Conservation (phyloP, 352 stramenopile genomes). For the Phytophthora pisi region DNA sequence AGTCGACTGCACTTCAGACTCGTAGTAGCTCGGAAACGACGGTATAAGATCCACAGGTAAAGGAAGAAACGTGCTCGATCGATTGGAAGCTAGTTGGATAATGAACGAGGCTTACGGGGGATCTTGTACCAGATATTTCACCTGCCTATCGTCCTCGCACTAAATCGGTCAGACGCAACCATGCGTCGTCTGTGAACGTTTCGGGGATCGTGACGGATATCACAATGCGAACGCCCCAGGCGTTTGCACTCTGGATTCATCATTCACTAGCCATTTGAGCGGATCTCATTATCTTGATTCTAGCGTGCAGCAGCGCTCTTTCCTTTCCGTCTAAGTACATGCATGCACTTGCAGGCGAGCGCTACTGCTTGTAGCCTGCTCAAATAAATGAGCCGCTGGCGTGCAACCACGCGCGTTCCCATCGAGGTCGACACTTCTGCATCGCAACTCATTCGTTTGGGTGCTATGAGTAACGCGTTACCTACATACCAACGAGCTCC, state of each 20-base stretch:
- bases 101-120: conserved; percentile 19
- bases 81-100: conserved; percentile 15
- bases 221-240: conserved; percentile 8
- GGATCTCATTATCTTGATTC: not conserved
- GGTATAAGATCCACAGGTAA: conserved; percentile 11
- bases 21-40: not conserved
- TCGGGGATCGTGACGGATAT: conserved; percentile 20
- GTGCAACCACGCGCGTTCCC: not conserved
- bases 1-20: not conserved
- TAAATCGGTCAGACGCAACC: conserved; percentile 27
- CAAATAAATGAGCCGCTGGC: conserved; percentile 2
- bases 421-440: not conserved
- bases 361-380: not conserved
- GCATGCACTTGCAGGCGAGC: not conserved
- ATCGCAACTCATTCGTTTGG: conserved; percentile 4
- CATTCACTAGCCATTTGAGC: not conserved
- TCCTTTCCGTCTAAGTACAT: not conserved
- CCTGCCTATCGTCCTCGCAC: conserved; percentile 11
- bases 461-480: conserved; percentile 2
- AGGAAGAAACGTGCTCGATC: not conserved
- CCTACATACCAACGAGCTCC: conserved; percentile 5
- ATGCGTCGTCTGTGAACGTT: conserved; percentile 16
- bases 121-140: conserved; percentile 15
- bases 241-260: conserved; percentile 6
- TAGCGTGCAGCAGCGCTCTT: not conserved